These are phyloP conservation scores for Lophiotrema nucula DNA, from an alignment of 495 filamentous ascomycete genomes.

Conservation along the genomic window DNA sequence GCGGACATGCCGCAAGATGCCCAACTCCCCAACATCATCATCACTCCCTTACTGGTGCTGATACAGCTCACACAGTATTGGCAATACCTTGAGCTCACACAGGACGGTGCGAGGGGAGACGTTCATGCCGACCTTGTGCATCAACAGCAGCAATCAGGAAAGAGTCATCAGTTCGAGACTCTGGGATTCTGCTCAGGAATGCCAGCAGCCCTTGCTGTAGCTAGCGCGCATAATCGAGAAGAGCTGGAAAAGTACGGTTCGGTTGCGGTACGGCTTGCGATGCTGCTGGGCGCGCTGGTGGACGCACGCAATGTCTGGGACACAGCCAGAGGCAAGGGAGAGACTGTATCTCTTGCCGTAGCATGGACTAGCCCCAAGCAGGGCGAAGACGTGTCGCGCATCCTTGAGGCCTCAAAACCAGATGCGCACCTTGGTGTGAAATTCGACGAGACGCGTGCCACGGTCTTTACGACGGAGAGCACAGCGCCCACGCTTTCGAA, in stretches of 20 bases:
- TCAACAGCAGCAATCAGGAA: no score
- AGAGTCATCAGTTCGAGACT: no score
- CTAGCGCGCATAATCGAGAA: slow-evolving; percentile 25
- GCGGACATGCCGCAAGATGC: not conserved
- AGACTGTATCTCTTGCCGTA: slow-evolving; percentile 36
- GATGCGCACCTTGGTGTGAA: no score
- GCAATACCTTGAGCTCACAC: no score
- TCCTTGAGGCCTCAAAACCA: no score
- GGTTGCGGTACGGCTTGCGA: slow-evolving; percentile 44
- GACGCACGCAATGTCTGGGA: slow-evolving; percentile 44
- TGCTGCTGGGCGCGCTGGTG: slow-evolving; percentile 44
- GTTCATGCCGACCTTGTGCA: no score
- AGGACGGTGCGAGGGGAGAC: not conserved
- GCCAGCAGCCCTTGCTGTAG: slow-evolving; percentile 44
- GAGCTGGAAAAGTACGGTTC: slow-evolving; percentile 43
- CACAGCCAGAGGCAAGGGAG: no score
- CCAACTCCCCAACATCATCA: not conserved
- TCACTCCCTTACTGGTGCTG: not conserved
- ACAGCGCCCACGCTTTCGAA: no score
- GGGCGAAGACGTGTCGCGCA: slow-evolving; percentile 29
- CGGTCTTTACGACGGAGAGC: no score
- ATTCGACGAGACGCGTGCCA: no score
- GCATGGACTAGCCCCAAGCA: slow-evolving; percentile 8
- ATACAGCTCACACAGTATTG: not conserved
- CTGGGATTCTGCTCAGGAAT: slow-evolving; percentile 50